phyloP scores from a whole-genome alignment of 108 stramenopile species.

The Nitzschia sp. region DNA sequence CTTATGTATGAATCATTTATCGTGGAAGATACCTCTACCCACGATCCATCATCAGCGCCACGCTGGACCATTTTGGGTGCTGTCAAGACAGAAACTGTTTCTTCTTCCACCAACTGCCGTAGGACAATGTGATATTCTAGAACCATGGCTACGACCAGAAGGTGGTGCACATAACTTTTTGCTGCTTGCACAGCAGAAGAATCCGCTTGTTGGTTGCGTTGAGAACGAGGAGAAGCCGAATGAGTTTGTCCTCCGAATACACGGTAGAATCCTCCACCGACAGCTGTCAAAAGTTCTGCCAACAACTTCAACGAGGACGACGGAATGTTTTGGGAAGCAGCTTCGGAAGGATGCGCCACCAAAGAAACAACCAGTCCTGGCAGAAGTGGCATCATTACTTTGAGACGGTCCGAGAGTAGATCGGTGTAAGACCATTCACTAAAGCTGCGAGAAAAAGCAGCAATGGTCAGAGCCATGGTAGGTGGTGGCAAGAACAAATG shows the following conservation, averaged over 20 bases:
- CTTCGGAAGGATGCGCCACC: constrained; percentile 40
- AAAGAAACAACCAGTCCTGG: constrained; percentile 70
- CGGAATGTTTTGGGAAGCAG: not conserved
- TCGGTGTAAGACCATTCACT: constrained; percentile 59
- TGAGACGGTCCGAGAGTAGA: constrained; percentile 61
- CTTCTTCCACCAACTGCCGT: constrained; percentile 1
- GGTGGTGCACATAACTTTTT: constrained; percentile 36
- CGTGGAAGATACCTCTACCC: constrained; percentile 48
- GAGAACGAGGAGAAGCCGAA: constrained; percentile 10
- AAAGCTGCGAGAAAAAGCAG: constrained; percentile 18
- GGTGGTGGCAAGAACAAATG: constrained; percentile 53
- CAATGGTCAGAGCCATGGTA: constrained; percentile 48
- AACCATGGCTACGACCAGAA: constrained; percentile 37
- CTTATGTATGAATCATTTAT: constrained; percentile 24
- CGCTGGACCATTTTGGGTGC: constrained; percentile 30
- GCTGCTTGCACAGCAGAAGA: constrained; percentile 32
- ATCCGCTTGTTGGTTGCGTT: constrained; percentile 20
- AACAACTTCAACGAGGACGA: constrained; percentile 17
- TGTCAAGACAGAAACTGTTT: constrained; percentile 19
- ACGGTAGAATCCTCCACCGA: constrained; percentile 49
- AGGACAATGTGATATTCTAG: constrained; percentile 38
- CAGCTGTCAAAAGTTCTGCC: constrained; percentile 40
- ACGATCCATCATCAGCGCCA: constrained; percentile 39
- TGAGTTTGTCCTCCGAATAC: constrained; percentile 47
- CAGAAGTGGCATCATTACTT: constrained; percentile 72